Percentiles rank a stretch among this genome's conserved stretches.
Conservation (phyloP, 2,329 filamentous ascomycete species). For the Hypoxylon sp. region DNA sequence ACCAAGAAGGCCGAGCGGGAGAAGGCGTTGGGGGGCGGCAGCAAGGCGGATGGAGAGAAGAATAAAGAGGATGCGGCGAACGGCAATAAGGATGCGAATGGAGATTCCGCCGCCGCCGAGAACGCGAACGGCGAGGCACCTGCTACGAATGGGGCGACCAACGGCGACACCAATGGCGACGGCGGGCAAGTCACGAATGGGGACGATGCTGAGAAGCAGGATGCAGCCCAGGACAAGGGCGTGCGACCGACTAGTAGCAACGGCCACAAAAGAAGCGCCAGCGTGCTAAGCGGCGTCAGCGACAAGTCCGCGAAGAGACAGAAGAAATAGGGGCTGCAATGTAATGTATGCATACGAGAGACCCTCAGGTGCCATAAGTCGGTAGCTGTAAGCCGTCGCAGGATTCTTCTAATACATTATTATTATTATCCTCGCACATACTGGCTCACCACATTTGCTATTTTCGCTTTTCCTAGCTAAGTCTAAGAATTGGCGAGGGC, state of each 20-base stretch:
- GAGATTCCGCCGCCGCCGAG: slow-evolving; percentile 14
- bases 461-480: too few relatives aligned
- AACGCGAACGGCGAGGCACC: slow-evolving; percentile 29
- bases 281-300: slow-evolving; percentile 78
- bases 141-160: slow-evolving; percentile 18
- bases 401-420: too few relatives aligned
- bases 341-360: too few relatives aligned
- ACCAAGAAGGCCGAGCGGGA: slow-evolving; percentile 68
- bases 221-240: slow-evolving; percentile 51
- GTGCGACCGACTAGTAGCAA: slow-evolving; percentile 56
- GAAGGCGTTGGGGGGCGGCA: slow-evolving; percentile 51
- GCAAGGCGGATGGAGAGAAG: slow-evolving; percentile 29
- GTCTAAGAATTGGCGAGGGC: too few relatives aligned
- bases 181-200: slow-evolving; percentile 6
- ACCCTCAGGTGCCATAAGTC: too few relatives aligned
- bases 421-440: too few relatives aligned
- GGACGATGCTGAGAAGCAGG: slow-evolving; percentile 41
- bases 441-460: too few relatives aligned
- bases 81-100: slow-evolving; percentile 7
- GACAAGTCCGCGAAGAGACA: slow-evolving; percentile 71
- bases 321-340: slow-evolving; percentile 65
- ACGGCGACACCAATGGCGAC: slow-evolving; percentile 16
- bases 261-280: slow-evolving; percentile 82
- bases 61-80: slow-evolving; percentile 4
- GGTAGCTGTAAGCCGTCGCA: too few relatives aligned